These are phyloP conservation scores for Epichloe brachyelytri DNA, from an alignment of 2,329 filamentous ascomycete species.

Conservation along the genomic window DNA sequence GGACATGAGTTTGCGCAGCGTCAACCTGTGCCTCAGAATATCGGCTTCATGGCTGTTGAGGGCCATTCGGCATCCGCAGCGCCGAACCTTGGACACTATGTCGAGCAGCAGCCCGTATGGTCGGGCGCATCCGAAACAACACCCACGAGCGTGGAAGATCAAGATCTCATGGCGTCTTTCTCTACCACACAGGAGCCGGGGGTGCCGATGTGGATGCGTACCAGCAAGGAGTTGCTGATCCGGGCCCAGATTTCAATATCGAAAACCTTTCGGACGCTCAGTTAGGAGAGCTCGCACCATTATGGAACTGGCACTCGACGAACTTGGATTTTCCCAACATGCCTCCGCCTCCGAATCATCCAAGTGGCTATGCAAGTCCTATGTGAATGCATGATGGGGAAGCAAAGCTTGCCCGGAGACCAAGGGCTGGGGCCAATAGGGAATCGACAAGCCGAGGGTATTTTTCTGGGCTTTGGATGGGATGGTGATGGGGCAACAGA, in stretches of 20 bases:
- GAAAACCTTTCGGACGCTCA: slow-evolving; percentile 12
- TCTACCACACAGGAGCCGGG: not conserved
- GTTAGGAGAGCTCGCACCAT: slow-evolving; percentile 12
- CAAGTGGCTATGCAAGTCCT: not conserved
- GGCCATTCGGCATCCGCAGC: not conserved
- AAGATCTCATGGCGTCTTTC: slow-evolving; percentile 1
- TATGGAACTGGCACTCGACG: slow-evolving; percentile 13
- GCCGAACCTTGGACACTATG: not conserved
- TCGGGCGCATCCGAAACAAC: slow-evolving; percentile 1
- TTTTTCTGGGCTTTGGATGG: too few relatives aligned
- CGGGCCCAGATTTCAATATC: slow-evolving; percentile 8
- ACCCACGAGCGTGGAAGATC: not conserved
- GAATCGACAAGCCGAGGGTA: too few relatives aligned
- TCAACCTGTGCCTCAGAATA: not conserved
- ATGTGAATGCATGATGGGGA: not conserved
- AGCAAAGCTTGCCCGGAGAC: not conserved
- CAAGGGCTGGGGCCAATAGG: not conserved
- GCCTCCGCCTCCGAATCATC: not conserved
- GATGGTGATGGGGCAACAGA: too few relatives aligned
- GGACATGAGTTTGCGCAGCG: not conserved
- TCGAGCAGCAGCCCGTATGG: not conserved
- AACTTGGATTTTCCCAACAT: slow-evolving; percentile 9
- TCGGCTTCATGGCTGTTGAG: not conserved
- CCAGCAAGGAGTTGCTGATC: not conserved
- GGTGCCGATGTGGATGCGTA: not conserved